Base-by-base conservation (phyloP, 352 stramenopile genomes). In the Aphanomyces invadans region DNA sequence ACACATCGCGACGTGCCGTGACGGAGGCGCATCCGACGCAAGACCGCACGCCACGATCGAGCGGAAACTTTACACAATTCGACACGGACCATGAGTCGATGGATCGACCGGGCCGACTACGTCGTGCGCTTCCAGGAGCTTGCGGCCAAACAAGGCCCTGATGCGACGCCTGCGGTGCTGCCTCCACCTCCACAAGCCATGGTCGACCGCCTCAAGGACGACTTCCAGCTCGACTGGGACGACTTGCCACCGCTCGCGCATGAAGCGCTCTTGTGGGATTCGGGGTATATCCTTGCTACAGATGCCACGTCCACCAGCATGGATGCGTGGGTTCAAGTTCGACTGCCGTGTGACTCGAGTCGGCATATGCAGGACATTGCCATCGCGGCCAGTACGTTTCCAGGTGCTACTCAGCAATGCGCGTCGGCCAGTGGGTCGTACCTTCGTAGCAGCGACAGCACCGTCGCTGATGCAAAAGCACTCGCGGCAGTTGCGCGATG, bases 341-440 rank as follows among this genome's bases (percentile, higher is more conserved):
- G 2, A 4, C 49, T 57, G 21, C 49, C 49, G 4, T 57, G 49
- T 29, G 29, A 21, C 9, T 87, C 76, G 59, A 74, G 74, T 0
- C 79, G 80, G 32, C 80, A 77, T 26, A 91, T 91, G 82, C 76
- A 75, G 9, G 74, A 89, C 68, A 74, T 91, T 25, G 78, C 85
- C 33, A 72, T 89, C 26, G 61, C 77, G 3, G 66, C 61, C 48
- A 88, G 87, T 51, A 76, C 78, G 36, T 10, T 84, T 57, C 49
- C 49, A 21, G 49, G 49, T n/a, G 19, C 49, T 15, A 57, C 49
- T 26, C 21, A 29, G 12, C 12, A 9, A 25, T 52, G 44, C 44
- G 12, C 44, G 5, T 52, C 44, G 12, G 7, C 12, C 44, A 25
- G 10, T 9, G 49, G 25, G 12, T 33, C 29, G 49, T 36, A 57